phyloP scores from a whole-genome alignment of 2,329 filamentous ascomycete species.

The Arthrobotrys pseudoclavata region DNA sequence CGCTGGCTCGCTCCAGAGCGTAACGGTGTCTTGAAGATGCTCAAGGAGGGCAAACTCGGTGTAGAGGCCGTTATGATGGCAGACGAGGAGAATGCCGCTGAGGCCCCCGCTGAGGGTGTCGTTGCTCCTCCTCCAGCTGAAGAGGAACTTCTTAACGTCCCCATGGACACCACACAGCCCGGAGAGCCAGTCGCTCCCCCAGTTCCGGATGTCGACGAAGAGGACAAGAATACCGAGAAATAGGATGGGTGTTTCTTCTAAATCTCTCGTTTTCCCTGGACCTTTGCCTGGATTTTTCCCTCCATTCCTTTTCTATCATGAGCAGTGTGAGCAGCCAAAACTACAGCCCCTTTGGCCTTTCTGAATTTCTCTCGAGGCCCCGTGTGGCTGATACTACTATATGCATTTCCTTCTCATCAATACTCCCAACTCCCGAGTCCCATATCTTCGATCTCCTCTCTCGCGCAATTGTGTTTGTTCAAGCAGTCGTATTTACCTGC shows the following conservation, averaged over 20 bases:
- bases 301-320: neutral
- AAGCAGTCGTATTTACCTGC: neutral
- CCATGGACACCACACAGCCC: conserved; percentile 8
- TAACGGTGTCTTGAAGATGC: conserved; percentile 56
- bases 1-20: conserved; percentile 57
- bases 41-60: conserved; percentile 57
- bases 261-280: conserved; percentile 18
- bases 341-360: neutral
- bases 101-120: conserved; percentile 36
- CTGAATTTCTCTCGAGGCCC: neutral
- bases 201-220: conserved; percentile 49
- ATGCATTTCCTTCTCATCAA: neutral
- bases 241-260: conserved; percentile 27
- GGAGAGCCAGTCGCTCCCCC: conserved; percentile 34
- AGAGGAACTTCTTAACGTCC: conserved; percentile 27
- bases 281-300: neutral
- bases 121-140: conserved; percentile 28
- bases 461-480: neutral
- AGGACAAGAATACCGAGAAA: conserved; percentile 55
- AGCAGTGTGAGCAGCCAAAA: neutral
- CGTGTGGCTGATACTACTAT: neutral
- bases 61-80: conserved; percentile 59
- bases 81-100: conserved; percentile 46
- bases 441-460: too few relatives aligned
- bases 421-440: conserved; percentile 23